phyloP scores from a whole-genome alignment of 2,329 filamentous ascomycete genomes.

The Clonostachys rhizophaga region DNA sequence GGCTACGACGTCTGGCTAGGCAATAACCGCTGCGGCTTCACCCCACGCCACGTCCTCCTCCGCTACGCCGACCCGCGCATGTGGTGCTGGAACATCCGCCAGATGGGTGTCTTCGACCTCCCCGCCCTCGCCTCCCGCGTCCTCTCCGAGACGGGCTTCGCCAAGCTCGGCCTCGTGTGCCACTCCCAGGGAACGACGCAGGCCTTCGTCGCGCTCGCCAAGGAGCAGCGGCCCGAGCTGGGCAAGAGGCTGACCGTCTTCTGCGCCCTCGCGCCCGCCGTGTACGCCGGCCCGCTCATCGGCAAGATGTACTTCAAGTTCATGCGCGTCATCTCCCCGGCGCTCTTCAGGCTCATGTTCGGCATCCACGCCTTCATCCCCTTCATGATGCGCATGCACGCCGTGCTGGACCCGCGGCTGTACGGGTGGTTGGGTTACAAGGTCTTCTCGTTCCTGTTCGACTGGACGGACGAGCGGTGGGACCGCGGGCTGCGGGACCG shows the following conservation, averaged over 20 bases:
- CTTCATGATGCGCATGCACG: slow-evolving; percentile 84
- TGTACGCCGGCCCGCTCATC: slow-evolving; percentile 82
- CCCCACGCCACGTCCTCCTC: slow-evolving; percentile 69
- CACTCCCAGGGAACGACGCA: slow-evolving; percentile 92
- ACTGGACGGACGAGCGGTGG: slow-evolving; percentile 83
- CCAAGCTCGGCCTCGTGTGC: slow-evolving; percentile 75
- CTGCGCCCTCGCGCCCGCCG: slow-evolving; percentile 85
- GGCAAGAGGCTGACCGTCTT: slow-evolving; percentile 83
- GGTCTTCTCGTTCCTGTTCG: slow-evolving; percentile 85
- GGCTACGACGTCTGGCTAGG: slow-evolving; percentile 96
- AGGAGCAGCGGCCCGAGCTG: slow-evolving; percentile 82
- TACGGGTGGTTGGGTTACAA: slow-evolving; percentile 84
- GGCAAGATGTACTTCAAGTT: slow-evolving; percentile 89
- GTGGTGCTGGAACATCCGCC: slow-evolving; percentile 95
- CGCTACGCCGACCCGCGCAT: slow-evolving; percentile 76
- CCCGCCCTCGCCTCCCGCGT: slow-evolving; percentile 77
- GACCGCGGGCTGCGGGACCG: slow-evolving; percentile 73
- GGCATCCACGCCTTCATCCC: slow-evolving; percentile 93
- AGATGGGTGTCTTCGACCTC: slow-evolving; percentile 89
- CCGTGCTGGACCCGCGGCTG: slow-evolving; percentile 55
- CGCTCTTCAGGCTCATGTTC: slow-evolving; percentile 75
- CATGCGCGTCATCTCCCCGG: slow-evolving; percentile 74
- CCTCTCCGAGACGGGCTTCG: slow-evolving; percentile 75
- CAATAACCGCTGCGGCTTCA: slow-evolving; percentile 86
- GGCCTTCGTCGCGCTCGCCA: slow-evolving; percentile 81